Base-by-base conservation (phyloP, 225 moss, liverwort and hornwort species). In the Sphagnum contortum region DNA sequence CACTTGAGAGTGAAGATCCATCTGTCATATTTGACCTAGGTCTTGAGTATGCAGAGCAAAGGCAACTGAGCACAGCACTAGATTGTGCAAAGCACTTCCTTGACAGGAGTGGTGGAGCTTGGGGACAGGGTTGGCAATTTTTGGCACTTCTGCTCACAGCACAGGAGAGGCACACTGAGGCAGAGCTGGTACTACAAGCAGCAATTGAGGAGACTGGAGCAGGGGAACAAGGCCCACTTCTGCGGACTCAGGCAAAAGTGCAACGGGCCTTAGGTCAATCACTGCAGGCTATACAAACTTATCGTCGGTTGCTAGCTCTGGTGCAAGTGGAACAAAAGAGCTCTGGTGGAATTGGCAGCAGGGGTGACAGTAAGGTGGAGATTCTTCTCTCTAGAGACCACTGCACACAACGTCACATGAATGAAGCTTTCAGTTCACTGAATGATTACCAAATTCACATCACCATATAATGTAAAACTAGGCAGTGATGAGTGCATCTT, bases 11-110 rank as follows among this genome's bases (percentile, higher is more conserved):
- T 60, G 83, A 78, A 6, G 95, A 96, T 63, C 73, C 83, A 2
- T 68, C 77, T 11, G 71, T 90, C 12, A 63, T 92, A 8, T 92
- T 96, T 57, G 95, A 96, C 71, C 78, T 96, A 6, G 95, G 87
- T 49, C 52, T 96, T 60, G 88, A 83, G 50, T 77, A 80, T 57
- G 92, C 92, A 2, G 87, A 88, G 79, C 81, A 81, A 67, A 77
- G 87, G 52, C 76, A 83, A 76, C 73, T 80, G 54, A 56, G 74
- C 48, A 60, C 75, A 52, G 95, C 92, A 2, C 46, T 96, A 9
- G 90, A 88, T 56, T 96, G 95, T 68, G 87, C 83, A 6, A 92
- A 92, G 70, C 78, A 76, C 51, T 90, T 79, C 45, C 82, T 96
- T 57, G 87, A 88, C 66, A 66, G 79, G 9, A 88, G 88, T 44